Percentiles rank a stretch among this genome's conserved stretches.
Conservation (phyloP, 371 early-diverging fungal genomes). For the Massospora cicadina region DNA sequence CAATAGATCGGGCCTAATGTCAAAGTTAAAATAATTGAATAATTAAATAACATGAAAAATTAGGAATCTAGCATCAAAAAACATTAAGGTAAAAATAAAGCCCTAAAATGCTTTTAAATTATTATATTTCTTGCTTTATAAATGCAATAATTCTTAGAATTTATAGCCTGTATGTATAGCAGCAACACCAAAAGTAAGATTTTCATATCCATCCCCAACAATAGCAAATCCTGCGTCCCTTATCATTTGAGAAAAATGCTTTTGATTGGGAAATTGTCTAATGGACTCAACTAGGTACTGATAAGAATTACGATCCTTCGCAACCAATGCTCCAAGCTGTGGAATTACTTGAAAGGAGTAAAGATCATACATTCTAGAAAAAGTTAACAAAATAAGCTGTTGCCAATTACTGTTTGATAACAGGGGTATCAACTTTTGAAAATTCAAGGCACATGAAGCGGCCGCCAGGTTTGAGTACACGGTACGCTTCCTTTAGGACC, state of each 20-base stretch:
- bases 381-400: background rate
- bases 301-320: conserved; percentile 81
- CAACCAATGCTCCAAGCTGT: conserved; percentile 66
- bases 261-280: conserved; percentile 84
- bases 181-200: conserved; percentile 90
- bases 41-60: too few relatives aligned
- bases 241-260: conserved; percentile 77
- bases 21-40: too few relatives aligned
- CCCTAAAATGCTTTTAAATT: too few relatives aligned
- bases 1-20: too few relatives aligned
- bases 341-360: conserved; percentile 93
- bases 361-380: conserved; percentile 56
- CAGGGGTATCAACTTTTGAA: conserved; percentile 72
- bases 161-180: conserved; percentile 90
- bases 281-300: conserved; percentile 97
- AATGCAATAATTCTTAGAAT: too few relatives aligned
- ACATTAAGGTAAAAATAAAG: too few relatives aligned
- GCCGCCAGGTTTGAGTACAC: conserved; percentile 89
- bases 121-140: too few relatives aligned
- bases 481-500: conserved; percentile 74
- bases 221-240: conserved; percentile 77
- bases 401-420: conserved; percentile 40
- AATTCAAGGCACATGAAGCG: conserved; percentile 91
- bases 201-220: conserved; percentile 77
- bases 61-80: too few relatives aligned